Evolutionary conservation across 495 filamentous ascomycete genomes (phyloP).

Genomic region (Acidiella bohemica): DNA sequence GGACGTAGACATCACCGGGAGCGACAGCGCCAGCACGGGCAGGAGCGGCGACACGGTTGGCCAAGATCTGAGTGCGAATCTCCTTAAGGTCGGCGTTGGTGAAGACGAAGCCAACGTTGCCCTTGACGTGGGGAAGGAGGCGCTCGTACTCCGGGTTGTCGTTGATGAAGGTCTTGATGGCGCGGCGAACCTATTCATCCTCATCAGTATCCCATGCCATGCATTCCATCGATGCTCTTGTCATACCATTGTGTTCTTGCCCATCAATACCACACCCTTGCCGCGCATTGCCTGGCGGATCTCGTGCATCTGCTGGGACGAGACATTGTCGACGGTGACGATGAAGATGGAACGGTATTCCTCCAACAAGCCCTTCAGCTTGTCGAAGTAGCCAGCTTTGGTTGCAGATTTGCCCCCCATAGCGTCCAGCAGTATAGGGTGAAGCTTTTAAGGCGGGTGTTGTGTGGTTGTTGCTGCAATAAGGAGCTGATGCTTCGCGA

Average conservation of each 20-base stretch:
- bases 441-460: slow-evolving; percentile 13
- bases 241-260: slow-evolving; percentile 96
- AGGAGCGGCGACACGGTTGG: slow-evolving; percentile 93
- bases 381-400: slow-evolving; percentile 98
- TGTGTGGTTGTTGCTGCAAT: slow-evolving; percentile 2
- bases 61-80: slow-evolving; percentile 82
- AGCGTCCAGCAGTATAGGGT: slow-evolving; percentile 46
- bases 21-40: slow-evolving; percentile 94
- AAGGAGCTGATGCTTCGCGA: too few relatives aligned
- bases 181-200: slow-evolving; percentile 64
- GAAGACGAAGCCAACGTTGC: slow-evolving; percentile 98
- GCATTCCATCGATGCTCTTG: background rate
- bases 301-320: slow-evolving; percentile 99
- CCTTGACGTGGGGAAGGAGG: slow-evolving; percentile 87
- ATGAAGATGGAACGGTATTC: slow-evolving; percentile 94
- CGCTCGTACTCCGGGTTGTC: slow-evolving; percentile 95
- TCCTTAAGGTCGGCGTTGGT: slow-evolving; percentile 90
- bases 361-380: slow-evolving; percentile 87
- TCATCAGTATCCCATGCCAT: slow-evolving; percentile 11
- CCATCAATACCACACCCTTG: slow-evolving; percentile 91
- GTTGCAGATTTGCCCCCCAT: slow-evolving; percentile 96
- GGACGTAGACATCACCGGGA: slow-evolving; percentile 77
- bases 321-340: slow-evolving; percentile 41
- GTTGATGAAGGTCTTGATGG: slow-evolving; percentile 82
- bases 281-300: slow-evolving; percentile 81